A percentile compares a stretch with the other conserved stretches of the same genome.
These are phyloP conservation scores for Aspergillus amoenus DNA, from an alignment of 2,329 filamentous ascomycete genomes.

Conservation along the genomic window DNA sequence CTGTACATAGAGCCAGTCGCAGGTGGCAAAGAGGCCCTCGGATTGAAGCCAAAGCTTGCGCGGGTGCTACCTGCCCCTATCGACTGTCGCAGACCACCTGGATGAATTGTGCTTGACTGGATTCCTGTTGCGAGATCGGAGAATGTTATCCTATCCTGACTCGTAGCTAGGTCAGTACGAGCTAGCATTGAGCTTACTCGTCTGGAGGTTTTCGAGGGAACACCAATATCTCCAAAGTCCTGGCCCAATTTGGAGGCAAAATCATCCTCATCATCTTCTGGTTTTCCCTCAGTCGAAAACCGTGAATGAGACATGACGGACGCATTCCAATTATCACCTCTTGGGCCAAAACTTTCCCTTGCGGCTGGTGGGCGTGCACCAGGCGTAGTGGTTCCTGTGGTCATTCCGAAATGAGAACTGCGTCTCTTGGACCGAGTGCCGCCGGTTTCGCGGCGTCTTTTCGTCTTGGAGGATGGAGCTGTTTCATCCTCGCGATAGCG, in stretches of 20 bases:
- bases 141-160: conserved; percentile 78
- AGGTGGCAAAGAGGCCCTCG: conserved; percentile 57
- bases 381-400: conserved; percentile 75
- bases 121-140: conserved; percentile 63
- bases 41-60: conserved; percentile 56
- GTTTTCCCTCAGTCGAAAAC: conserved; percentile 51
- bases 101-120: conserved; percentile 34
- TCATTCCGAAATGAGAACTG: conserved; percentile 62
- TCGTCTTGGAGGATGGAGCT: conserved; percentile 43
- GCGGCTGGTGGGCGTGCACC: conserved; percentile 62
- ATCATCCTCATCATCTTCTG: conserved; percentile 59
- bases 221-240: conserved; percentile 57
- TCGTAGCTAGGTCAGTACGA: conserved; percentile 80
- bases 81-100: conserved; percentile 64
- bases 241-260: conserved; percentile 71
- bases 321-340: conserved; percentile 44
- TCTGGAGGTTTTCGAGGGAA: conserved; percentile 62
- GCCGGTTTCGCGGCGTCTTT: conserved; percentile 52
- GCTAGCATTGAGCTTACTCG: conserved; percentile 90
- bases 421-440: conserved; percentile 67
- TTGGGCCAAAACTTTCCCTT: conserved; percentile 73
- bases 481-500: conserved; percentile 70
- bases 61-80: conserved; percentile 67
- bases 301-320: conserved; percentile 41
- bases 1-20: conserved; percentile 49